Base-by-base conservation (phyloP, 2,329 filamentous ascomycete species). In the Colletotrichum liriopes region DNA sequence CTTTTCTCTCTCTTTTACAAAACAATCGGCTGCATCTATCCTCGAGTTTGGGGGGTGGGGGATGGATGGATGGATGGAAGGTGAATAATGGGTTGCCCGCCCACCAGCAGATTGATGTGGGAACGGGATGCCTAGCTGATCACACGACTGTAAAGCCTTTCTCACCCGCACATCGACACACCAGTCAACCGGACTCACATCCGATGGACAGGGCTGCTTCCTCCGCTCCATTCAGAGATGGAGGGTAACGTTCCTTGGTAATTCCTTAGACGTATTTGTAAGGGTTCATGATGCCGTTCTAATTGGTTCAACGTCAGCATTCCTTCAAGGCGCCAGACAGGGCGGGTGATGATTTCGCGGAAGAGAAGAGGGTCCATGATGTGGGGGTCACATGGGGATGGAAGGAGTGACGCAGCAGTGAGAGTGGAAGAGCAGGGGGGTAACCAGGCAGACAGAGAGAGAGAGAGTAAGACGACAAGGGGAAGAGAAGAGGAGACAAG, bases 201-300 rank as follows among this genome's bases (percentile, higher is more conserved):
- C 61, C 61, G 61, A 45, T 23, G 23, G 32, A 54, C 43, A 26
- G 20, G 32, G 58, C 14, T 61, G 20, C 43, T 26, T 20, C 32
- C 45, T 51, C 32, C n/a, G 29, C 58, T 51, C 58, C 45, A 20
- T 59, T 32, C 29, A 68, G 26, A 41, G 39, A 60, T 65, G 52
- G 58, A 49, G 65, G 52, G 52, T 60, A 60, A 49, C 65, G 54
- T 72, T 54, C 49, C 51, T 71, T 61, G 62, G 62, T 68, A 66
- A 52, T 69, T 66, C 45, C 65, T 79, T 83, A 92, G 76, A 98
- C 93, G 82, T 98, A 98, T 85, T 98, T 98, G 87, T 98, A 98
- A 0, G 96, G 96, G 84, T 98, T 98, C 94, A 98, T 97, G 83
- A 98, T 98, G 59, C 95, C 95, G 77, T 98, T 98, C 94, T 97